A percentile compares a stretch with the other conserved stretches of the same genome.
Conservation (phyloP, 495 filamentous ascomycete genomes). For the Trichoderma gamsii region DNA sequence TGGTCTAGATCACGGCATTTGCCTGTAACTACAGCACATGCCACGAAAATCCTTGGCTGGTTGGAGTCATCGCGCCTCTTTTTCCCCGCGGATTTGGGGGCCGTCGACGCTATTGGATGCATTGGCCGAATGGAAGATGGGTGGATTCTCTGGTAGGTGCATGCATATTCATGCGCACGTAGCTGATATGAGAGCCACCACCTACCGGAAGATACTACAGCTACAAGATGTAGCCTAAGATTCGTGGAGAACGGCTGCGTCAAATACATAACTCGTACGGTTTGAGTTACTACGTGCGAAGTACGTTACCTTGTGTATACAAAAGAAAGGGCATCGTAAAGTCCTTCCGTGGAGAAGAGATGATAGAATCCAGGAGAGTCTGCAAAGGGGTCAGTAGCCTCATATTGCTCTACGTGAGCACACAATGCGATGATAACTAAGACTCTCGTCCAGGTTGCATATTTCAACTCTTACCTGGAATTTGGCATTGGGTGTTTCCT, state of each 20-base stretch:
- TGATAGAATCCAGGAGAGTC: background rate
- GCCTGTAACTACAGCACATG: too few species aligned
- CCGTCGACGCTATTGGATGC: background rate
- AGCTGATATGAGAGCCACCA: background rate
- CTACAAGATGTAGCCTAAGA: background rate
- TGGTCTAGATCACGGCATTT: background rate
- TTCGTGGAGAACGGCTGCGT: background rate
- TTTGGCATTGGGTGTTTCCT: background rate
- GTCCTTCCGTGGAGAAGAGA: background rate
- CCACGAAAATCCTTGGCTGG: background rate
- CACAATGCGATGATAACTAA: background rate
- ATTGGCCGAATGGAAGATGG: constrained; percentile 12
- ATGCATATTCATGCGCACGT: background rate
- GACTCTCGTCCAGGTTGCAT: background rate
- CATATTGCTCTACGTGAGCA: background rate
- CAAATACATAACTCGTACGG: background rate
- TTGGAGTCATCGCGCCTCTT: background rate
- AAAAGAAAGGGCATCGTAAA: background rate
- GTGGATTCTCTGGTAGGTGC: background rate
- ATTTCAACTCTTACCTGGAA: constrained; percentile 1
- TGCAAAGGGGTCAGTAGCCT: constrained; percentile 1
- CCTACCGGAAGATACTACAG: background rate
- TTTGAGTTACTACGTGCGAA: background rate
- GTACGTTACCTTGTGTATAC: background rate
- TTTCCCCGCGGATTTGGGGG: background rate